phyloP scores from a whole-genome alignment of 495 filamentous ascomycete genomes.

The Penicillium silybi region DNA sequence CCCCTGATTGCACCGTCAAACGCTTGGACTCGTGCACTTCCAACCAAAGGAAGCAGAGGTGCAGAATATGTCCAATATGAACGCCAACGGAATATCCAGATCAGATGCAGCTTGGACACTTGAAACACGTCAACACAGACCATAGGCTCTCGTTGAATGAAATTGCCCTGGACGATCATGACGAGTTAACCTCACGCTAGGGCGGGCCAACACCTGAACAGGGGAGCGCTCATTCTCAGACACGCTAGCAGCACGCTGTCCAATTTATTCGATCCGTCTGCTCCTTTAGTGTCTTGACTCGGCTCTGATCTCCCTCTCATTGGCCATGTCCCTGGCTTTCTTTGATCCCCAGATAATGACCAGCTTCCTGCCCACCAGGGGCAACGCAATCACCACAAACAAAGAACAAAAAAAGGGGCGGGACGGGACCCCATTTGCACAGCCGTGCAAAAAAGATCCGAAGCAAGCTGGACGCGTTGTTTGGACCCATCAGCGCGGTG shows the following conservation, averaged over 20 bases:
- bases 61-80: neutral
- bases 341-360: neutral
- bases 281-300: neutral
- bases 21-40: neutral
- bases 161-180: constrained; percentile 33
- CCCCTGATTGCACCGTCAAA: constrained; percentile 1
- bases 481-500: constrained; percentile 16
- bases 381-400: neutral
- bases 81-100: neutral
- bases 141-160: constrained; percentile 23
- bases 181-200: constrained; percentile 20
- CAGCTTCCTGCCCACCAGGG: neutral
- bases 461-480: constrained; percentile 11
- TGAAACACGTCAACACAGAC: constrained; percentile 30
- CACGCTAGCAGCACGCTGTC: constrained; percentile 23
- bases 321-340: constrained; percentile 4
- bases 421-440: neutral
- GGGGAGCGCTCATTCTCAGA: constrained; percentile 17
- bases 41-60: neutral
- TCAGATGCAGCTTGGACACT: constrained; percentile 11
- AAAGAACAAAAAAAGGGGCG: neutral
- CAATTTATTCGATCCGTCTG: constrained; percentile 18
- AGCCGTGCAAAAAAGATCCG: neutral
- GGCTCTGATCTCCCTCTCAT: constrained; percentile 4
- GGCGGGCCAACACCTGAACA: constrained; percentile 10